phyloP scores from a whole-genome alignment of 2,329 filamentous ascomycete genomes.

The Cladophialophora exuberans region DNA sequence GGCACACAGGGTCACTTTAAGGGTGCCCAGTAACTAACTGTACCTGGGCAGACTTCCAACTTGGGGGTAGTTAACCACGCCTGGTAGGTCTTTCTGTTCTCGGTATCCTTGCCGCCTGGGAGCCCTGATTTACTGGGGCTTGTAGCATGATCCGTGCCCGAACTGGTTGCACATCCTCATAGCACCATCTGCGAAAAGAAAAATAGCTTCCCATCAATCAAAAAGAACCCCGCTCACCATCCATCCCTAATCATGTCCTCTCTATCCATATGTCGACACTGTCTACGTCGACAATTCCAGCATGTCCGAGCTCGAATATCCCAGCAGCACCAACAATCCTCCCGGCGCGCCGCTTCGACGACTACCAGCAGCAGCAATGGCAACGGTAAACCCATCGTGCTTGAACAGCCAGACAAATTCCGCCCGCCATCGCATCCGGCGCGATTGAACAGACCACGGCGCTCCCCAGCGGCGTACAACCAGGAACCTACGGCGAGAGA shows the following conservation, averaged over 20 bases:
- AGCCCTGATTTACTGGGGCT: too few species aligned
- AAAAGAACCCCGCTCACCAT: neutral
- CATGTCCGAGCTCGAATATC: neutral
- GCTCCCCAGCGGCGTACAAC: conserved; percentile 59
- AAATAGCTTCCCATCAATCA: too few species aligned
- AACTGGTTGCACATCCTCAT: too few species aligned
- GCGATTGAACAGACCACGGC: conserved; percentile 63
- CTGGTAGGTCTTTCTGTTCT: too few species aligned
- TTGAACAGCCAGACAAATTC: conserved; percentile 88
- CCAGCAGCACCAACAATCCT: neutral
- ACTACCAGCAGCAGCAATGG: too few species aligned
- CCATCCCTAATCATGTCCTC: conserved; percentile 31
- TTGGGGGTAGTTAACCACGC: too few species aligned
- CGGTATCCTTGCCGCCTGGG: too few species aligned
- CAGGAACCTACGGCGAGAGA: conserved; percentile 60
- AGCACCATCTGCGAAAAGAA: too few species aligned
- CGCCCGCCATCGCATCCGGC: conserved; percentile 88
- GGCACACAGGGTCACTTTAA: too few species aligned
- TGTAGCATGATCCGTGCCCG: too few species aligned
- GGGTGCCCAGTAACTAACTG: too few species aligned
- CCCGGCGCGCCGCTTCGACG: conserved; percentile 18
- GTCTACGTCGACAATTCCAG: conserved; percentile 17
- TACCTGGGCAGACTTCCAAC: too few species aligned
- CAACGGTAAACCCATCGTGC: conserved; percentile 62
- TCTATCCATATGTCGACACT: conserved; percentile 53